Evolutionary conservation across 2,329 filamentous ascomycete genomes (phyloP).

Genomic region (Nemania diffusa): DNA sequence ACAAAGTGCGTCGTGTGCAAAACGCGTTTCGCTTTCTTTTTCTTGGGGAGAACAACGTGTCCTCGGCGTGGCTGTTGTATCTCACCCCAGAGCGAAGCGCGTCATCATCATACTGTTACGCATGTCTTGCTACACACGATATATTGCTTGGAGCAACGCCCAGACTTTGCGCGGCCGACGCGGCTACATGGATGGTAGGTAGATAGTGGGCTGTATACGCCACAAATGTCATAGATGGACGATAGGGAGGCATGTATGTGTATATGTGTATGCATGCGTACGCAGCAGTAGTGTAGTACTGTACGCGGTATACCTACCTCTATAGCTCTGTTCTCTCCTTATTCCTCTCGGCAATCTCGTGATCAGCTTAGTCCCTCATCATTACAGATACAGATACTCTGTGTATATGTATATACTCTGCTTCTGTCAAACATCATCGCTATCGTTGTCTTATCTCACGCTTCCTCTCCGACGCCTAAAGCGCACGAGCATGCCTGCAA

Average conservation of each 20-base stretch:
- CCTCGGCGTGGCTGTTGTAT: conserved; percentile 13
- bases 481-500: conserved; percentile 3
- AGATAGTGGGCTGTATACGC: not conserved
- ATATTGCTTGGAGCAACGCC: conserved; percentile 14
- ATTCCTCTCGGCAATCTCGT: conserved; percentile 13
- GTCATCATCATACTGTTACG: conserved; percentile 26
- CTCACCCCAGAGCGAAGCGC: conserved; percentile 13
- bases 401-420: no score
- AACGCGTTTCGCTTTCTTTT: conserved; percentile 29
- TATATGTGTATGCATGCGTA: not conserved
- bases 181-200: conserved; percentile 23
- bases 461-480: conserved; percentile 14
- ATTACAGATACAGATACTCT: not conserved
- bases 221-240: conserved; percentile 8
- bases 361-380: conserved; percentile 7
- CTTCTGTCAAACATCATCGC: not conserved
- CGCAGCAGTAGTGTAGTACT: no score
- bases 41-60: conserved; percentile 21
- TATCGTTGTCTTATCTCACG: conserved; percentile 29
- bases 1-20: conserved; percentile 13
- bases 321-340: no score
- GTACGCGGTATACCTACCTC: not conserved
- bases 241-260: not conserved
- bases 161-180: conserved; percentile 33
- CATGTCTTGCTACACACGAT: conserved; percentile 16